Evolutionary conservation across 345 rosid genomes (phyloP), one percentile per base, ranked within the genome.

Genomic region (Populus tremula): DNA sequence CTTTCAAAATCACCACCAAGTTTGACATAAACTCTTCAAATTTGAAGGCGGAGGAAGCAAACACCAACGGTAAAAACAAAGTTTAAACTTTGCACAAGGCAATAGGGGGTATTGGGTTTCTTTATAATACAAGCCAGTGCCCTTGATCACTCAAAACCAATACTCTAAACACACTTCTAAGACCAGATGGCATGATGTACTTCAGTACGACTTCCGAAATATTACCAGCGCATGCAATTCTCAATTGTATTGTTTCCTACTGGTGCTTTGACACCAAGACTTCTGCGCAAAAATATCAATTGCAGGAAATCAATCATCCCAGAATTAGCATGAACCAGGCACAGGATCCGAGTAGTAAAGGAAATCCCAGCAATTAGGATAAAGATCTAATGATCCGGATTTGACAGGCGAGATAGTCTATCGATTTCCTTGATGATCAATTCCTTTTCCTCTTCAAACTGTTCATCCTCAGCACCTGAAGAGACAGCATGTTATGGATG

Each of bases 391-490:
- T 63, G 25, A 66, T 82, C 83, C n/a, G 50, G 89, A 84, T 79
- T 81, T 13, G 82, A 76, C 75, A 87, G 74, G 69, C 82, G 68
- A 23, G 96, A 85, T 78, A 92, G 79, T 84, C 86, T 88, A 81
- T 85, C 79, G 41, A 96, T 96, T 85, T 92, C 98, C 71, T 88
- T 91, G 54, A 96, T 90, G 83, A 93, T 93, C 71, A 93, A 82
- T 81, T 96, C 98, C 81, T 93, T 96, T 82, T 93, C 99, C 83
- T 92, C 98, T 39, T 96, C 99, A 73, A 96, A 93, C 81, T 92
- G 92, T 68, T 96, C 99, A 72, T 92, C 99, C 56, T 92, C 98
- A 0, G 90, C 86, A 68, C 98, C 96, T 93, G 84, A 64, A 64
- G 70, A 38, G 11, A 64, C 39, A 70, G 8, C 14, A 35, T 29